Evolutionary conservation across 208 protist genomes (phyloP).

Genomic region (Trypanosoma lewisi): DNA sequence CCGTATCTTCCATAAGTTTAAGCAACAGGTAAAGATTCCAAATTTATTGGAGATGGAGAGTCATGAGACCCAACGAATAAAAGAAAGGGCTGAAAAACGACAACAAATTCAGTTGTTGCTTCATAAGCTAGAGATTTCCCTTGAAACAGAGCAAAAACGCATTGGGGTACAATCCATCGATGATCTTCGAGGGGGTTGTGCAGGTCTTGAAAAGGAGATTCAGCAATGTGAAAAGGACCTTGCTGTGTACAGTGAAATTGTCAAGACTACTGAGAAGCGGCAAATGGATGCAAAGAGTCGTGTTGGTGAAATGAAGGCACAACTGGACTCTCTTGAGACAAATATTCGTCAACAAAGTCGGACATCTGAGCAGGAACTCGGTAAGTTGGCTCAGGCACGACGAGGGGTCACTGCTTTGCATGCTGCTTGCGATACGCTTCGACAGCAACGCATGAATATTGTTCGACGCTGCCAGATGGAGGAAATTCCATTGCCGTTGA

Average conservation of each 20-base stretch:
- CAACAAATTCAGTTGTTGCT: constrained; percentile 75
- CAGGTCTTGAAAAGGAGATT: constrained; percentile 46
- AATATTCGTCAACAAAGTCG: constrained; percentile 52
- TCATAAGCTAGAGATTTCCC: constrained; percentile 71
- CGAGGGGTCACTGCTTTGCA: constrained; percentile 68
- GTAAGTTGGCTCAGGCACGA: constrained; percentile 53
- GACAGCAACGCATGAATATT: constrained; percentile 67
- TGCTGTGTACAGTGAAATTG: constrained; percentile 44
- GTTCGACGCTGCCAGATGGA: constrained; percentile 87
- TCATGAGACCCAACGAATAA: constrained; percentile 35
- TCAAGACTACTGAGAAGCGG: constrained; percentile 52
- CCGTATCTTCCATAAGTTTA: constrained; percentile 89
- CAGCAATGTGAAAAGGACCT: constrained; percentile 61
- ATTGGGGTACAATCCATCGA: constrained; percentile 34
- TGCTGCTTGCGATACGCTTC: constrained; percentile 78
- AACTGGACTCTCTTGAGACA: constrained; percentile 62
- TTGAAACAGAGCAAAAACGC: constrained; percentile 70
- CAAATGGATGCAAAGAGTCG: constrained; percentile 33
- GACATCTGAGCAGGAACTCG: constrained; percentile 54
- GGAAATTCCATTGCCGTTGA: constrained; percentile 73
- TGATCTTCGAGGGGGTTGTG: constrained; percentile 40
- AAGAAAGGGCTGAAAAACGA: constrained; percentile 60
- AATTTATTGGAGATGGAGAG: constrained; percentile 91
- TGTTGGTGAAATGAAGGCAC: constrained; percentile 32
- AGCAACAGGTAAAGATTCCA: constrained; percentile 72